Base-by-base conservation (phyloP, 2,329 filamentous ascomycete genomes). In the Fusarium xylarioides region DNA sequence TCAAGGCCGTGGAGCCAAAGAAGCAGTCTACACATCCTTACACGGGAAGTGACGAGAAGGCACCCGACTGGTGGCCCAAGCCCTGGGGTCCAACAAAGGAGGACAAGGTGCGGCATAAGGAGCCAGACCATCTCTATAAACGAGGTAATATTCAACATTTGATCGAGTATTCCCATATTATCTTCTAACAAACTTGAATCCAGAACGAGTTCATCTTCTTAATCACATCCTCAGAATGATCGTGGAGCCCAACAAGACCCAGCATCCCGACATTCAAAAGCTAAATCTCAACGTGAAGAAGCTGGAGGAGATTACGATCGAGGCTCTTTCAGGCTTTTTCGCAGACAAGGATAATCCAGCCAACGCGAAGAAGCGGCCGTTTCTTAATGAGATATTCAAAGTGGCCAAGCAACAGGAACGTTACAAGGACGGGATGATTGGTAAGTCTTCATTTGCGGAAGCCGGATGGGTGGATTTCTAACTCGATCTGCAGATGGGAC, bases 21-120 rank as follows among this genome's bases (percentile, higher is more conserved):
- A 95, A 95, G 80, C 92, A 94, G 80, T 91, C 91, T 0, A 91
- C 89, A 23, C 90, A 92, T 74, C 92, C 92, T 0, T 95, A 95
- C 77, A 92, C 90, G 3, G 85, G 86, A n/a, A 88, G 87, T 37
- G 87, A 91, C 50, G 86, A 87, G 37, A 90, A 89, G 73, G 88
- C 88, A 3, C 90, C 91, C 1, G 87, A 88, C 57, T 93, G 91
- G 91, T 92, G 91, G 91, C 91, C 91, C 5, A 85, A 87, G 77
- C 82, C 85, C 11, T 86, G 87, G 86, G 84, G 87, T 0, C 77
- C 81, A 3, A 83, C 84, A 1, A 85, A 86, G 63, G 83, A 87
- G 40, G 85, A 89, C 52, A 85, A 85, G 47, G 89, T 92, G 58
- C 85, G 89, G 18, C 92, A 93, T 79, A 91, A 89, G 76, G 92